Conservation (phyloP, 1,284 basidiomycete genomes). For the Anthracocystis setariae region DNA sequence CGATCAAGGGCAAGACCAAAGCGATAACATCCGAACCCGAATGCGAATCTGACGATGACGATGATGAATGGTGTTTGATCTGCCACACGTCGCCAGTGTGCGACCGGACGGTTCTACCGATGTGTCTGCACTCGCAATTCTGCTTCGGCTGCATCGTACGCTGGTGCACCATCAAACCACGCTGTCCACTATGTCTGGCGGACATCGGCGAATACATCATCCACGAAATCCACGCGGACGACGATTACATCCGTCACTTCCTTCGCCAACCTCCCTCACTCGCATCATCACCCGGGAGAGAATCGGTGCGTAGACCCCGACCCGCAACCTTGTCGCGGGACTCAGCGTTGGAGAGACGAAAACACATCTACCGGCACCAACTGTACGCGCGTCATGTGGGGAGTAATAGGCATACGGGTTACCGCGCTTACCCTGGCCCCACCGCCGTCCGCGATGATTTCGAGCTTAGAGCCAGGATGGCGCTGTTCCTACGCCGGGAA, state of each 20-base stretch:
- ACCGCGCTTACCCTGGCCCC: constrained; percentile 48
- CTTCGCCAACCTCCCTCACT: constrained; percentile 22
- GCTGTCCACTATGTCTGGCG: constrained; percentile 65
- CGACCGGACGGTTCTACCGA: constrained; percentile 61
- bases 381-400: constrained; percentile 64
- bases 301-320: background rate
- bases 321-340: too few species aligned
- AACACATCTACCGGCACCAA: constrained; percentile 54
- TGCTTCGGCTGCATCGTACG: constrained; percentile 66
- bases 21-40: background rate
- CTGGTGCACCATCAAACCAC: constrained; percentile 60
- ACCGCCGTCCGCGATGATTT: constrained; percentile 22
- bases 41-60: constrained; percentile 1
- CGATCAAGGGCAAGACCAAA: background rate
- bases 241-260: constrained; percentile 62
- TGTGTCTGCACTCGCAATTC: constrained; percentile 64
- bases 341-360: constrained; percentile 40
- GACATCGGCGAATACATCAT: constrained; percentile 57
- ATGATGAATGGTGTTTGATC: constrained; percentile 62
- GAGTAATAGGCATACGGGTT: constrained; percentile 60
- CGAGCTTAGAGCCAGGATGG: constrained; percentile 16
- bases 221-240: constrained; percentile 57
- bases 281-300: background rate
- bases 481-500: constrained; percentile 63
- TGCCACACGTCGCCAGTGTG: constrained; percentile 58